Evolutionary conservation across 345 rosid species (phyloP).

Genomic region (Rhodamnia rubescens): DNA sequence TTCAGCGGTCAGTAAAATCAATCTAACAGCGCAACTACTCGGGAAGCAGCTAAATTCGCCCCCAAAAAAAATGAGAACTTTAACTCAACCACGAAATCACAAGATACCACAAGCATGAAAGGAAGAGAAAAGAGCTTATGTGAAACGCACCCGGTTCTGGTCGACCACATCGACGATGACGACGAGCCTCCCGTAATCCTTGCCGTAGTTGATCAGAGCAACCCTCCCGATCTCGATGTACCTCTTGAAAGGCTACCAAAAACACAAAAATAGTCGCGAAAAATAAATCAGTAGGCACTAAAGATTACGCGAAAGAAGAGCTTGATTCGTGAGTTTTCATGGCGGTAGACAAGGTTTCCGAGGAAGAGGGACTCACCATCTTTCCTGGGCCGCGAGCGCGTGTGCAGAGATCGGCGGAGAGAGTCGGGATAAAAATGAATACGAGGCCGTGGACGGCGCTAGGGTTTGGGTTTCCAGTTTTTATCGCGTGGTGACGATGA

Average conservation of each 20-base stretch:
- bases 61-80: background rate
- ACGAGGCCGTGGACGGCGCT: background rate
- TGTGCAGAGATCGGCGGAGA: background rate
- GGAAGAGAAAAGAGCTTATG: background rate
- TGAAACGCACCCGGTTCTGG: conserved; percentile 53
- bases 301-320: background rate
- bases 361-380: background rate
- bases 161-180: conserved; percentile 90
- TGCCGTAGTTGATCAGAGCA: conserved; percentile 79
- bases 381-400: background rate
- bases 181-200: conserved; percentile 77
- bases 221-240: conserved; percentile 95
- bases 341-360: background rate
- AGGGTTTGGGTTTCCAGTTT: background rate
- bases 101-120: background rate
- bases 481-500: background rate
- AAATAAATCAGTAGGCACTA: background rate
- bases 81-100: background rate
- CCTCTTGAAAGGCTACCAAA: conserved; percentile 71
- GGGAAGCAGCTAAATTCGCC: too few relatives aligned
- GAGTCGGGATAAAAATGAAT: background rate
- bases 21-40: too few relatives aligned
- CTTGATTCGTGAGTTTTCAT: background rate
- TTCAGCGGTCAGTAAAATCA: too few relatives aligned
- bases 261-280: background rate